Percentiles rank a stretch among this genome's conserved stretches.
These are phyloP conservation scores for Hypoxylon crocopeplum DNA, from an alignment of 495 filamentous ascomycete species.

Conservation along the genomic window DNA sequence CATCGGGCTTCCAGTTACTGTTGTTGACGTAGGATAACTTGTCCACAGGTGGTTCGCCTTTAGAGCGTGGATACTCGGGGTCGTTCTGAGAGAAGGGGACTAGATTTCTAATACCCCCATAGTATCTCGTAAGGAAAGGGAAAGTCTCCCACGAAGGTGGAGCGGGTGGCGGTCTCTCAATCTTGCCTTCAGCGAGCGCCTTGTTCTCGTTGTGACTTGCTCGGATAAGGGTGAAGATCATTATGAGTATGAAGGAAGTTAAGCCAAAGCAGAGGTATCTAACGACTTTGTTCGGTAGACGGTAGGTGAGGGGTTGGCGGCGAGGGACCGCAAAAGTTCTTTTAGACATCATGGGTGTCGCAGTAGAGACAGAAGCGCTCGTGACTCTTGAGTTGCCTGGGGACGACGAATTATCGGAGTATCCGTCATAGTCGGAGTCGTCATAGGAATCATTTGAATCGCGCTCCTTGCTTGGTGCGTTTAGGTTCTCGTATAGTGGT, in stretches of 20 bases:
- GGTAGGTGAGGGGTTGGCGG: conserved; percentile 57
- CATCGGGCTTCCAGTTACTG: conserved; percentile 31
- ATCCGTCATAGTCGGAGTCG: conserved; percentile 51
- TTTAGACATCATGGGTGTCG: conserved; percentile 62
- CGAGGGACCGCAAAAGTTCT: conserved; percentile 46
- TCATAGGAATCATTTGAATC: conserved; percentile 51
- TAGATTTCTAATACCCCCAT: conserved; percentile 77
- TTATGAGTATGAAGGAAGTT: conserved; percentile 70
- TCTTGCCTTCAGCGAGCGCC: conserved; percentile 62
- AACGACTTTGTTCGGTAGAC: conserved; percentile 67
- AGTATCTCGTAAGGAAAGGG: conserved; percentile 80
- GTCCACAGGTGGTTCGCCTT: conserved; percentile 52
- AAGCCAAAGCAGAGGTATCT: conserved; percentile 75
- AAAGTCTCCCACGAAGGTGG: conserved; percentile 84
- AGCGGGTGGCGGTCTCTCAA: conserved; percentile 55
- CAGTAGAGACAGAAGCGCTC: conserved; percentile 57
- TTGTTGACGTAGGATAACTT: conserved; percentile 35
- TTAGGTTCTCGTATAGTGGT: conserved; percentile 51
- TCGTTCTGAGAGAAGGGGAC: conserved; percentile 65
- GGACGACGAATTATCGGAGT: conserved; percentile 49
- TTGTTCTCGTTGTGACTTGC: conserved; percentile 71
- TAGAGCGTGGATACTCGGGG: conserved; percentile 76
- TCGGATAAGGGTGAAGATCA: conserved; percentile 73
- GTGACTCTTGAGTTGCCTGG: conserved; percentile 57
- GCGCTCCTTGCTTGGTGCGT: conserved; percentile 47